Conservation (phyloP, 2,329 filamentous ascomycete species). For the Penicillium sp. region DNA sequence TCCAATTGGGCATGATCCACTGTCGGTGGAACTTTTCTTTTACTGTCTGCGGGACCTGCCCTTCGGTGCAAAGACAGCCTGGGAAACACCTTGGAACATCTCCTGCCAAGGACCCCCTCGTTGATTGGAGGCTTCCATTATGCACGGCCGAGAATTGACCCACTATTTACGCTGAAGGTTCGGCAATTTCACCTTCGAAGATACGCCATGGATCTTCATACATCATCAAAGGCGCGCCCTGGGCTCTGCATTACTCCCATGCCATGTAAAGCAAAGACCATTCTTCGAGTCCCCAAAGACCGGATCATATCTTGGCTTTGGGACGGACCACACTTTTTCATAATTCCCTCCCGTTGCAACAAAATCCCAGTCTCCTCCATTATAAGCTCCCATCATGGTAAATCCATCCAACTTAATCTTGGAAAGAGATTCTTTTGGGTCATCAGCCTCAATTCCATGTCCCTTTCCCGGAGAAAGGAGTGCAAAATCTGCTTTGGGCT, state of each 20-base stretch:
- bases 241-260: background rate
- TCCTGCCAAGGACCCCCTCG: too few species aligned
- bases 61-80: too few species aligned
- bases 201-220: too few species aligned
- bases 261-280: background rate
- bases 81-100: too few species aligned
- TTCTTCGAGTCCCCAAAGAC: constrained; percentile 41
- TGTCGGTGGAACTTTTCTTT: too few species aligned
- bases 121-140: too few species aligned
- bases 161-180: too few species aligned
- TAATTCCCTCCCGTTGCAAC: constrained; percentile 49
- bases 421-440: constrained; percentile 37
- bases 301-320: constrained; percentile 50
- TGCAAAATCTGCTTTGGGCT: constrained; percentile 38
- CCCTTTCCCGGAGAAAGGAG: constrained; percentile 50
- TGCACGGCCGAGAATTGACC: too few species aligned
- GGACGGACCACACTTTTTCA: constrained; percentile 49
- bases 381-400: constrained; percentile 61
- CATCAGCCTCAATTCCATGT: constrained; percentile 35
- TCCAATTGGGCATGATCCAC: too few species aligned
- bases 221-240: too few species aligned
- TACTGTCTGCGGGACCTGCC: too few species aligned
- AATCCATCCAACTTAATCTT: constrained; percentile 47
- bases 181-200: too few species aligned
- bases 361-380: constrained; percentile 54